Conservation (phyloP, 1,284 basidiomycete genomes). For the Ceratorhiza oryzae-sativae region DNA sequence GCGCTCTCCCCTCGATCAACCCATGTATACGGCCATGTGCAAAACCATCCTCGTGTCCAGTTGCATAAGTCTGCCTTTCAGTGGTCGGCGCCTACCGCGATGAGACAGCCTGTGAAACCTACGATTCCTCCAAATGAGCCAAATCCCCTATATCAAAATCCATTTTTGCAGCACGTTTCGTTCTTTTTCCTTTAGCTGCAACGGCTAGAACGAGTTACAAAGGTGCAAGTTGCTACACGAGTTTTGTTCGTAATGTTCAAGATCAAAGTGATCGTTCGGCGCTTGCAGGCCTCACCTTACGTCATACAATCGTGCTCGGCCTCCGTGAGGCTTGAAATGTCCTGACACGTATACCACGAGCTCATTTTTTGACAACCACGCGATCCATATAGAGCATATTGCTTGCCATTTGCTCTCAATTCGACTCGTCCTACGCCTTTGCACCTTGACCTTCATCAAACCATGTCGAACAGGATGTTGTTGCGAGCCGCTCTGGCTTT, state of each 20-base stretch:
- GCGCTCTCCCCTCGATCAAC: conserved; percentile 87
- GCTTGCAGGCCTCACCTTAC: conserved; percentile 6
- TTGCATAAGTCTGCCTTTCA: conserved; percentile 73
- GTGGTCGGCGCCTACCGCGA: not conserved
- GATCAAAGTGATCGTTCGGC: not conserved
- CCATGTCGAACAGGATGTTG: conserved; percentile 60
- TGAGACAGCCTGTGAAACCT: conserved; percentile 43
- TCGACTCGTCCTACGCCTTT: too few species aligned
- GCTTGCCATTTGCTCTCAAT: too few species aligned
- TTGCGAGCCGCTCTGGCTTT: conserved; percentile 75
- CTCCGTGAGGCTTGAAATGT: not conserved
- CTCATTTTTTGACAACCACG: not conserved
- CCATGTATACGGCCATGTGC: conserved; percentile 90
- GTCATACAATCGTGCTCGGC: not conserved
- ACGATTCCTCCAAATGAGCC: conserved; percentile 76
- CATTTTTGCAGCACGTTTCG: not conserved
- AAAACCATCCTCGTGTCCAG: conserved; percentile 78
- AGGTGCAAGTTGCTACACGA: too few species aligned
- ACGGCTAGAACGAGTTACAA: too few species aligned
- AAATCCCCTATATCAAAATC: conserved; percentile 69
- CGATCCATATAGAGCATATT: too few species aligned
- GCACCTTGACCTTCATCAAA: not conserved
- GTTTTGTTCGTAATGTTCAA: not conserved
- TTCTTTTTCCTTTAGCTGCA: not conserved
- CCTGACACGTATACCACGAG: not conserved